These are phyloP conservation scores for Nidula niveotomentosa DNA, from an alignment of 1,284 basidiomycete species.

Conservation along the genomic window DNA sequence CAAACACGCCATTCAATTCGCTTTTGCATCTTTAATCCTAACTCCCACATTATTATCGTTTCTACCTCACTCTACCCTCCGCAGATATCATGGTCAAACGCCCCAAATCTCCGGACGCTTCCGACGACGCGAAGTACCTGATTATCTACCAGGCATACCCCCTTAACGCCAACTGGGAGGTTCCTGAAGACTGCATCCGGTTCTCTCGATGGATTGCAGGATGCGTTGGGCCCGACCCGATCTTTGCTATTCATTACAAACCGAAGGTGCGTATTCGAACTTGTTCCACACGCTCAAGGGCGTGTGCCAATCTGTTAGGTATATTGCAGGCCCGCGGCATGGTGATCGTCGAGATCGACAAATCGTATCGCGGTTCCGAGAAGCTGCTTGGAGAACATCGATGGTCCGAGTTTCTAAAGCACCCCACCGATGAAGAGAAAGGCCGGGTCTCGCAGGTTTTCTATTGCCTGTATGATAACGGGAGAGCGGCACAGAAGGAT, in stretches of 20 bases:
- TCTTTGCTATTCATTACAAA: slow-evolving; percentile 61
- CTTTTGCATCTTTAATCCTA: slow-evolving; percentile 8
- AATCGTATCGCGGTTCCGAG: slow-evolving; percentile 34
- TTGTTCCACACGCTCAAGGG: neutral
- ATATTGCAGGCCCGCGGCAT: slow-evolving; percentile 54
- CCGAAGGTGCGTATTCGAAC: slow-evolving; percentile 46
- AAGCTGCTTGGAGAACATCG: slow-evolving; percentile 62
- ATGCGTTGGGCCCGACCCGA: slow-evolving; percentile 41
- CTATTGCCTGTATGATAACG: slow-evolving; percentile 46
- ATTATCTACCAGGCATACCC: slow-evolving; percentile 66
- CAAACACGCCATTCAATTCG: neutral
- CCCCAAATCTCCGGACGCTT: slow-evolving; percentile 52
- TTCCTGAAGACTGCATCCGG: slow-evolving; percentile 43
- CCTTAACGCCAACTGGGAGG: slow-evolving; percentile 50
- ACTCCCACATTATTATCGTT: neutral
- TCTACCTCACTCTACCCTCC: neutral
- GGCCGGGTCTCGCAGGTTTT: slow-evolving; percentile 46
- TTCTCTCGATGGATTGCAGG: slow-evolving; percentile 67
- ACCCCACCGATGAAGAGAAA: slow-evolving; percentile 42
- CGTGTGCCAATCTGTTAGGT: slow-evolving; percentile 1
- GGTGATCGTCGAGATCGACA: slow-evolving; percentile 60
- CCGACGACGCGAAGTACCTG: slow-evolving; percentile 59
- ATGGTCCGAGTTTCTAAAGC: slow-evolving; percentile 54
- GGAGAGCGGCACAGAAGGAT: slow-evolving; percentile 40
- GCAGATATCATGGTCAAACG: slow-evolving; percentile 54